These are phyloP conservation scores for Aphanomyces stellatus DNA, from an alignment of 352 stramenopile genomes.

Conservation along the genomic window DNA sequence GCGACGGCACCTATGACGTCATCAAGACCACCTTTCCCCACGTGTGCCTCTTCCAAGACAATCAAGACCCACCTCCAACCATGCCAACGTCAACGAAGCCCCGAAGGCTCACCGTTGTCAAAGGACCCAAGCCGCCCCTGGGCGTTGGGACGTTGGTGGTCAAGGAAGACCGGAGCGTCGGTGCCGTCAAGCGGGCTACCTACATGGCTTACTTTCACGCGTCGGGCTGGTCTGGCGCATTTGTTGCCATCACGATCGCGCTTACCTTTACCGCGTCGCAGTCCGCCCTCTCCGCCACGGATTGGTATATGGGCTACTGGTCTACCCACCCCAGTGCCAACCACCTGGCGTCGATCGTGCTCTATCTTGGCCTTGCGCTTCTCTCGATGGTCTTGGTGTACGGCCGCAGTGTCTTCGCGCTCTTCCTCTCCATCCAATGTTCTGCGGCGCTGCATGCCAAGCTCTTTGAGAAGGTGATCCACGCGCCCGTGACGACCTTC, in stretches of 20 bases:
- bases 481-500: slow-evolving; percentile 51
- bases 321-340: not conserved
- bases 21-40: slow-evolving; percentile 36
- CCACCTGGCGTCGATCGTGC: not conserved
- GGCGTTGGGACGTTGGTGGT: not conserved
- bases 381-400: slow-evolving; percentile 21
- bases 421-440: not conserved
- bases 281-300: not conserved
- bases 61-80: not conserved
- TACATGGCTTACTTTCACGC: slow-evolving; percentile 8
- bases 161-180: slow-evolving; percentile 5
- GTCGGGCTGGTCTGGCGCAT: not conserved
- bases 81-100: slow-evolving; percentile 12
- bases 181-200: not conserved
- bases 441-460: slow-evolving; percentile 7
- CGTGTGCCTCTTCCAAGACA: slow-evolving; percentile 17
- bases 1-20: slow-evolving; percentile 64
- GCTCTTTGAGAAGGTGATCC: slow-evolving; percentile 28
- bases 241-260: slow-evolving; percentile 1
- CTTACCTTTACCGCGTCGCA: not conserved
- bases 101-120: not conserved
- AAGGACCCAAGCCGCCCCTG: not conserved
- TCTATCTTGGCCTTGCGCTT: not conserved
- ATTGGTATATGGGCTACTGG: slow-evolving; percentile 19
- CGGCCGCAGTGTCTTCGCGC: slow-evolving; percentile 23